Percentiles rank a stretch among this genome's conserved stretches.
Evolutionary conservation across 2,329 filamentous ascomycete species (phyloP).

Genomic region (Colletotrichum zoysiae): DNA sequence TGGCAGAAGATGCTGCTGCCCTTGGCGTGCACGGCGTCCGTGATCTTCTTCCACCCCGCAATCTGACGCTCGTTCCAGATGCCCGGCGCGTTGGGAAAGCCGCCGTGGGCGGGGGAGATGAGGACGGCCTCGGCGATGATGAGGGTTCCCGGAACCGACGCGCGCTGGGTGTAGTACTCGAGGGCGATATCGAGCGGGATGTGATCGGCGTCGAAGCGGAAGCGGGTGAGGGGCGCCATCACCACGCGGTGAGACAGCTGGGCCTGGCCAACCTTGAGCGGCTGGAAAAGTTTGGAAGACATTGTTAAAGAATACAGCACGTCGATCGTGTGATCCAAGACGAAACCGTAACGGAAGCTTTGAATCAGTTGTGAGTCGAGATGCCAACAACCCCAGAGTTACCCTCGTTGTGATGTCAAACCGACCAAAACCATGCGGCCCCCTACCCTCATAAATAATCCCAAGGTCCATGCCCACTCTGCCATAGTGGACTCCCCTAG

Average conservation of each 20-base stretch:
- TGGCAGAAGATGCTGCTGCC: conserved; percentile 72
- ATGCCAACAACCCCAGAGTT: neutral
- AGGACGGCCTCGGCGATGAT: conserved; percentile 62
- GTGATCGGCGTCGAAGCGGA: conserved; percentile 43
- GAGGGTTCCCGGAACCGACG: conserved; percentile 56
- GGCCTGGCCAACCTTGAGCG: conserved; percentile 43
- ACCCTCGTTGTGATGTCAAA: neutral
- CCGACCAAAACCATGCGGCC: neutral
- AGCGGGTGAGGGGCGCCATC: conserved; percentile 45
- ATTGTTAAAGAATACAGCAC: neutral
- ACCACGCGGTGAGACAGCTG: conserved; percentile 45
- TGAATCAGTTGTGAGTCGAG: neutral
- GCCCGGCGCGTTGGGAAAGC: conserved; percentile 62
- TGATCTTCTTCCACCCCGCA: conserved; percentile 70
- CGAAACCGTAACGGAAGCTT: neutral
- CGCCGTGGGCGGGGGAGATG: conserved; percentile 51
- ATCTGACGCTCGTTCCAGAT: conserved; percentile 69
- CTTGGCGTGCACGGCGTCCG: conserved; percentile 72
- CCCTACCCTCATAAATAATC: conserved; percentile 11
- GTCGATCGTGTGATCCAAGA: neutral
- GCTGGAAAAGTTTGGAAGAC: conserved; percentile 41
- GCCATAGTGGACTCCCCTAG: conserved; percentile 20
- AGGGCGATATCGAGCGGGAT: conserved; percentile 45
- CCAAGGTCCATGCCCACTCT: conserved; percentile 3
- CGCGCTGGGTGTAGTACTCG: conserved; percentile 61